Percentiles rank a stretch among this genome's conserved stretches.
phyloP scores from a whole-genome alignment of 1,284 basidiomycete genomes.

The Hymenochaete sp. region DNA sequence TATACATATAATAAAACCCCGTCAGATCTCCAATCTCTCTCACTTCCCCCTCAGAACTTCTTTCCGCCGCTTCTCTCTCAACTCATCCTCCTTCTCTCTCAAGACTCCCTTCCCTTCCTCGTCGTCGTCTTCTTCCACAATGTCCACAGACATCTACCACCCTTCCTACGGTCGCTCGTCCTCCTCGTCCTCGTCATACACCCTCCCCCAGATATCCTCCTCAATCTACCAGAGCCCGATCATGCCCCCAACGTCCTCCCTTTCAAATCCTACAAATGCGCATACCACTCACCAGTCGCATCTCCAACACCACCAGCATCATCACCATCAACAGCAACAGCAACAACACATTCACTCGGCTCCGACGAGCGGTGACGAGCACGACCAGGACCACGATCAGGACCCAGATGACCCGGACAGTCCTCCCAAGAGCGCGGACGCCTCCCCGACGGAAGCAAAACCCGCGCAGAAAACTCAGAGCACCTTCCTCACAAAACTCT shows the following conservation, averaged over 20 bases:
- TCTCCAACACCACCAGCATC: conserved; percentile 34
- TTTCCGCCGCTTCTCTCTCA: too few species aligned
- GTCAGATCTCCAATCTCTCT: too few species aligned
- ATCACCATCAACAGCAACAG: conserved; percentile 6
- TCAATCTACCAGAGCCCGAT: too few species aligned
- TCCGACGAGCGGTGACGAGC: conserved; percentile 14
- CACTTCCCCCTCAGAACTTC: too few species aligned
- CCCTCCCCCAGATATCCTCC: too few species aligned
- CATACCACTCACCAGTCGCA: conserved; percentile 29
- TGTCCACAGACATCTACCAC: conserved; percentile 1
- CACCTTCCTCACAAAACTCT: conserved; percentile 87
- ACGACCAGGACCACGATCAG: too few species aligned
- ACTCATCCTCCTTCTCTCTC: conserved; percentile 21
- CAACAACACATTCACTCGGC: conserved; percentile 14
- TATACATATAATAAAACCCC: too few species aligned
- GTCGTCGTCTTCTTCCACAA: background rate
- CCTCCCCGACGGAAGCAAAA: conserved; percentile 43
- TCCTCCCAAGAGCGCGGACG: conserved; percentile 35
- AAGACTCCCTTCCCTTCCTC: conserved; percentile 13
- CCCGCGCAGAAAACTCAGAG: conserved; percentile 48
- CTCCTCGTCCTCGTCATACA: conserved; percentile 25
- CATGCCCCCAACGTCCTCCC: too few species aligned
- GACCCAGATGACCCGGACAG: conserved; percentile 29
- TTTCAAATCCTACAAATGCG: too few species aligned
- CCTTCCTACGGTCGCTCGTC: conserved; percentile 20